Base-by-base conservation (phyloP, 352 stramenopile genomes). In the Elongisporangium anandrum region DNA sequence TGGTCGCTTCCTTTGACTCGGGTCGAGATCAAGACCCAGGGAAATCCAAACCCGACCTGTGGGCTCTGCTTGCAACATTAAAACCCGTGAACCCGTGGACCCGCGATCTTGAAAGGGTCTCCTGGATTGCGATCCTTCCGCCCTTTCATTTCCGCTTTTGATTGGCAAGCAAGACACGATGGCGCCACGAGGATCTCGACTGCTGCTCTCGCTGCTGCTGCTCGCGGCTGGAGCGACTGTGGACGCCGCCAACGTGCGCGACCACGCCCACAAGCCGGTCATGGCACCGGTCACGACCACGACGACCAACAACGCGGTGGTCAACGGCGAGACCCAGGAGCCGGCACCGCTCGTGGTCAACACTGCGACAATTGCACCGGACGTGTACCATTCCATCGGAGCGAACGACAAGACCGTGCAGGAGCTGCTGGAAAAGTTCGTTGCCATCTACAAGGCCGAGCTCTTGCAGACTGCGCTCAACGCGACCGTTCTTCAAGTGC, bases 361-460 rank as follows among this genome's bases (percentile, higher is more conserved):
- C 52, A 22, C 39, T 12, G 9, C 41, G 17, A 50, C 38, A 9
- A 10, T 17, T 0, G 47, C 50, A 50, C 24, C 24, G 38, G 61
- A 69, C 38, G 54, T 57, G 52, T 77, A 77, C 60, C 49, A 53
- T 9, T 23, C 62, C 4, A 9, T 74, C 39, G 56, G 54, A 9
- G 10, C 65, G 10, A 52, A 50, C 1, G 65, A 79, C 26, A 53
- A 60, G 0, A 51, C 72, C 15, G 65, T 88, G 10, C 39, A 68
- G 39, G 52, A 69, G 12, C 64, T 88, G 16, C 66, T 87, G 51
- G 50, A 45, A 21, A 64, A 77, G 57, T 88, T 88, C 56, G 74
- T 85, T 74, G 50, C 48, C 45, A 54, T 78, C 39, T 88, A 88
- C 66, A n/a, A 68, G 26, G 56, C 75, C 5, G 79, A 88, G 41